Conservation (phyloP, 1,284 basidiomycete genomes). For the Xerocomus amazonicus region DNA sequence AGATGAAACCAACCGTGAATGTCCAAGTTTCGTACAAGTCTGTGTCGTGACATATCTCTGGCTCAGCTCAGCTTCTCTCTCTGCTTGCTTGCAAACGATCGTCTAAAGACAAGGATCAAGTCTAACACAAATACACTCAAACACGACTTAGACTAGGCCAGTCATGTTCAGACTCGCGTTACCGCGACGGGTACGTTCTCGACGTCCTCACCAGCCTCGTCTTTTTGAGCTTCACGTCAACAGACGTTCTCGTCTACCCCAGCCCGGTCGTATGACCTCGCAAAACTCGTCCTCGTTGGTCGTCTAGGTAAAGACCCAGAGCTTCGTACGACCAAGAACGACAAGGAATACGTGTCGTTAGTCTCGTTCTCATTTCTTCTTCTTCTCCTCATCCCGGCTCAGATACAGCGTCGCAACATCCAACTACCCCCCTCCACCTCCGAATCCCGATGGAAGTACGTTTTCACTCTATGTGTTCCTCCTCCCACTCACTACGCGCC, state of each 20-base stretch:
- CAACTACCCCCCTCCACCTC: constrained; percentile 55
- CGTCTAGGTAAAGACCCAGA: constrained; percentile 70
- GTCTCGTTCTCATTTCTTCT: constrained; percentile 28
- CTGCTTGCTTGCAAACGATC: no score
- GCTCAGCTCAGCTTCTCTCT: no score
- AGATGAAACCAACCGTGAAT: constrained; percentile 60
- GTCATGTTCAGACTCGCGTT: constrained; percentile 49
- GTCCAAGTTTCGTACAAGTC: constrained; percentile 87
- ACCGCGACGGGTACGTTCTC: constrained; percentile 45
- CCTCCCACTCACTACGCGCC: constrained; percentile 1
- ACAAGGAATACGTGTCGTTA: constrained; percentile 74
- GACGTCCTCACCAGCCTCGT: neutral
- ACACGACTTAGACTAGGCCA: constrained; percentile 10
- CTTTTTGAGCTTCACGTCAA: neutral
- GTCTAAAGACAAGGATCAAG: neutral
- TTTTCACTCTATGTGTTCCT: constrained; percentile 6
- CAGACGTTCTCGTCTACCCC: constrained; percentile 70
- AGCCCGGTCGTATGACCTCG: constrained; percentile 53
- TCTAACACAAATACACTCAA: constrained; percentile 24
- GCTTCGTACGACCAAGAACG: constrained; percentile 59
- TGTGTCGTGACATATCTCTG: constrained; percentile 86
- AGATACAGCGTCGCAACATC: constrained; percentile 71
- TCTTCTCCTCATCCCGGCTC: constrained; percentile 1
- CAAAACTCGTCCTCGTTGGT: constrained; percentile 75
- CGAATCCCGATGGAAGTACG: constrained; percentile 60